phyloP scores from a whole-genome alignment of 129 eudicot genomes.

The Flaveria bidentis region DNA sequence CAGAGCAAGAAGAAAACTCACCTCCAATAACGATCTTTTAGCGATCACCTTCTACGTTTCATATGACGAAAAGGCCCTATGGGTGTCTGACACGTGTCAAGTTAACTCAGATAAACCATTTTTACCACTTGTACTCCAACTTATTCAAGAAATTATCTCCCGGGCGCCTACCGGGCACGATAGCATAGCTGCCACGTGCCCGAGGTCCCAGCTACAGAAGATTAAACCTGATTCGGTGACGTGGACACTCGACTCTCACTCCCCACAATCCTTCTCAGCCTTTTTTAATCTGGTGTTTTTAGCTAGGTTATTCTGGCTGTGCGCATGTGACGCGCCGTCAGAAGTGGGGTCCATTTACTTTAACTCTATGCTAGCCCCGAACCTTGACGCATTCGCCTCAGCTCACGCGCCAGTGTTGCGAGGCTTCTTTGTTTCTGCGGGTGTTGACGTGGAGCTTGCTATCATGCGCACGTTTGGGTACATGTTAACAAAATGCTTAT shows the following conservation, averaged over 20 bases:
- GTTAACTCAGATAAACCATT: constrained; percentile 65
- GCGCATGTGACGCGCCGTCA: constrained; percentile 73
- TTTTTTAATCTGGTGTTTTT: constrained; percentile 68
- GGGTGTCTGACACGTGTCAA: constrained; percentile 81
- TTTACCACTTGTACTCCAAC: constrained; percentile 81
- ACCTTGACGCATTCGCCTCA: constrained; percentile 55
- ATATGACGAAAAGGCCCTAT: constrained; percentile 44
- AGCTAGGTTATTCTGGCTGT: constrained; percentile 77
- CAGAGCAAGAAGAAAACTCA: constrained; percentile 55
- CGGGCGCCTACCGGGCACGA: constrained; percentile 69
- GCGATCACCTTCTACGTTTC: constrained; percentile 56
- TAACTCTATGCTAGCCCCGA: constrained; percentile 61
- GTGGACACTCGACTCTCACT: constrained; percentile 80
- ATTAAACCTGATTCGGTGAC: constrained; percentile 65
- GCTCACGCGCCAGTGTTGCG: constrained; percentile 54
- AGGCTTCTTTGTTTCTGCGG: constrained; percentile 57
- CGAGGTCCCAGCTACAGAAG: constrained; percentile 62
- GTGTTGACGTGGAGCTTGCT: constrained; percentile 76
- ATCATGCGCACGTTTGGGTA: constrained; percentile 84
- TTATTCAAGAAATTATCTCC: constrained; percentile 65
- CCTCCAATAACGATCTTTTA: constrained; percentile 37
- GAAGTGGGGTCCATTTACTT: constrained; percentile 75
- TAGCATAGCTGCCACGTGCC: constrained; percentile 45
- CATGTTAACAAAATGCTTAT: constrained; percentile 76
- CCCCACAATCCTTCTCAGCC: constrained; percentile 70